Base-by-base conservation (phyloP, 2,329 filamentous ascomycete genomes). In the Endothia cerciana region DNA sequence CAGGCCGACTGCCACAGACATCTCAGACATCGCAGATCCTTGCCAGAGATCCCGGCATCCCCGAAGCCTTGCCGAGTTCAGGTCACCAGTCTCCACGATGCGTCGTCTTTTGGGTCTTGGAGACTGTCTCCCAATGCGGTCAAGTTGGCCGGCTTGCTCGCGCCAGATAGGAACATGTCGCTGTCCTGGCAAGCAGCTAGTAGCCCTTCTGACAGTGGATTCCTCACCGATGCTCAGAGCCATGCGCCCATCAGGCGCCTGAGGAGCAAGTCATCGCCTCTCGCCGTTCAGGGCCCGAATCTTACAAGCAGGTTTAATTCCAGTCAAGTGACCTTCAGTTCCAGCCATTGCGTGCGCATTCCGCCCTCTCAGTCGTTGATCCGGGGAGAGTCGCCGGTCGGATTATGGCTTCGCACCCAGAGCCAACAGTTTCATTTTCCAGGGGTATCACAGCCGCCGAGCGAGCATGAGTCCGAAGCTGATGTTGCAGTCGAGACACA, bases 91-190 rank as follows among this genome's bases (percentile, higher is more conserved):
- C 45, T 64, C 2, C 60, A 66, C 25, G 69, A 71, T 43, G 63
- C 63, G 28, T 64, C 68, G 2, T 71, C 70, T 17, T 66, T 71
- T 60, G 62, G 60, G 51, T 70, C 69, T 38, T 71, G 70, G 70
- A 56, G 66, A 4, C 60, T 72, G 30, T 71, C 70, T 10, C 64
- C 68, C 28, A 62, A 47, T 51, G 43, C 63, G 15, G 66, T 60
- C 41, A 68, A 58, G 28, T 40, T 64, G 25, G 60, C 57, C 13
- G 66, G 61, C 7, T 17, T 63, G 3, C 55, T 61, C 36, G 61
- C 56, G 8, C 43, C 62, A 10, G 61, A 62, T n/a, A 47, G 51
- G 25, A 17, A 7, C 4, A 19, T 22, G 30, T 33, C 53, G 7
- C 25, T 58, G 11, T 51, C 53, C 55, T 11, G 43, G 25, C 55